Evolutionary conservation across 371 early-diverging fungal species (phyloP).

Genomic region (Mortierella sp.): DNA sequence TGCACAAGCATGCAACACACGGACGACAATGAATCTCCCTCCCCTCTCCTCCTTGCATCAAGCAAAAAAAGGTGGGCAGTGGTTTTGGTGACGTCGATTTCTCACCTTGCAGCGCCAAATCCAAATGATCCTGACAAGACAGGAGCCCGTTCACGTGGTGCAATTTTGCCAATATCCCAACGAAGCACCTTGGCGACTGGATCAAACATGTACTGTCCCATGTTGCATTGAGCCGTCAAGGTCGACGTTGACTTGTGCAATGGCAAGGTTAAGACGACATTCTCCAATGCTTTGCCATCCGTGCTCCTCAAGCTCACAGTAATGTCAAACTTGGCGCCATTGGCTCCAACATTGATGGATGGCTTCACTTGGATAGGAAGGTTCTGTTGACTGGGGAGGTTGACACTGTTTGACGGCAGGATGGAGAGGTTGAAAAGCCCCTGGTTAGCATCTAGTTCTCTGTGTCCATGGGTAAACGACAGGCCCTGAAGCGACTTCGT

Average conservation of each 20-base stretch:
- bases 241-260: conserved; percentile 70
- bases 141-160: conserved; percentile 67
- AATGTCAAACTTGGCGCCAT: conserved; percentile 77
- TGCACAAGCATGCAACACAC: too few relatives aligned
- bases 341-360: conserved; percentile 60
- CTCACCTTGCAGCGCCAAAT: conserved; percentile 27
- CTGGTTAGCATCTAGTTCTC: background rate
- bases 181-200: conserved; percentile 75
- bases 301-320: conserved; percentile 71
- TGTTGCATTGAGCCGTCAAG: conserved; percentile 70
- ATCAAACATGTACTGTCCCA: conserved; percentile 81
- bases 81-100: too few relatives aligned
- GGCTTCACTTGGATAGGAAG: conserved; percentile 77
- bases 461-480: too few relatives aligned
- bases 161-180: conserved; percentile 78
- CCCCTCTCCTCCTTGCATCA: too few relatives aligned
- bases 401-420: conserved; percentile 54
- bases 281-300: conserved; percentile 77
- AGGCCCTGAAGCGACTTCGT: too few relatives aligned
- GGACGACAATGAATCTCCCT: too few relatives aligned
- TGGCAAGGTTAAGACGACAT: conserved; percentile 67
- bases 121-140: conserved; percentile 73
- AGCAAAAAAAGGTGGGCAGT: too few relatives aligned
- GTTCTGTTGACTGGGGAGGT: conserved; percentile 68
- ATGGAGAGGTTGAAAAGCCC: background rate